Evolutionary conservation across 805 yeast species (phyloP).

Genomic region (Lipomyces orientalis): DNA sequence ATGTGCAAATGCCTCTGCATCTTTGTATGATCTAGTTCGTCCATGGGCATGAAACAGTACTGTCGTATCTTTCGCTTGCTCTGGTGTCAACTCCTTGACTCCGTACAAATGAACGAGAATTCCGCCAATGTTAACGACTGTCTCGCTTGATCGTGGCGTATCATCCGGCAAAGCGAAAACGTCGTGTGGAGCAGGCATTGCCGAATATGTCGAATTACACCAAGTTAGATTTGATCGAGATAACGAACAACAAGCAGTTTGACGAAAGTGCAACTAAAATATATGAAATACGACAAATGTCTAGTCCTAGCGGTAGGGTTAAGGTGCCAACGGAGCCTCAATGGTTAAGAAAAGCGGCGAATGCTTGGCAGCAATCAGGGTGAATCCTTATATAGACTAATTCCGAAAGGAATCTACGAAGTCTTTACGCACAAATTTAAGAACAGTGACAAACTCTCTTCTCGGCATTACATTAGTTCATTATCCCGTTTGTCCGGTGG

Average conservation of each 20-base stretch:
- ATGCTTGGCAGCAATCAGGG: no score
- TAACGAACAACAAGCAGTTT: neutral
- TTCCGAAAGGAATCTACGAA: no score
- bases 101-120: slow-evolving; percentile 54
- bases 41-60: slow-evolving; percentile 57
- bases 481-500: no score
- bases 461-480: no score
- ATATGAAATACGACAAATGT: no score
- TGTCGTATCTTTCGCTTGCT: slow-evolving; percentile 42
- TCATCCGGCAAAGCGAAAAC: slow-evolving; percentile 29
- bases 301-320: no score
- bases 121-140: slow-evolving; percentile 51
- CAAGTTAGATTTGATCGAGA: neutral
- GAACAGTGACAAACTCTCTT: no score
- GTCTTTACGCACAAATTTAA: no score
- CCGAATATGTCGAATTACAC: neutral
- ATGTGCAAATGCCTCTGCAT: slow-evolving; percentile 52
- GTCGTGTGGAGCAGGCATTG: slow-evolving; percentile 10
- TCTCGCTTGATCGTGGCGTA: slow-evolving; percentile 30
- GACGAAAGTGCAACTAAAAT: no score
- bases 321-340: no score
- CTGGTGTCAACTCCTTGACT: slow-evolving; percentile 43
- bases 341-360: no score
- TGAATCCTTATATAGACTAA: no score
- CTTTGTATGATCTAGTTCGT: slow-evolving; percentile 50